Percentiles rank a stretch among this genome's conserved stretches.
Evolutionary conservation across 2,329 filamentous ascomycete species (phyloP).

Genomic region (Rutstroemia sp.): DNA sequence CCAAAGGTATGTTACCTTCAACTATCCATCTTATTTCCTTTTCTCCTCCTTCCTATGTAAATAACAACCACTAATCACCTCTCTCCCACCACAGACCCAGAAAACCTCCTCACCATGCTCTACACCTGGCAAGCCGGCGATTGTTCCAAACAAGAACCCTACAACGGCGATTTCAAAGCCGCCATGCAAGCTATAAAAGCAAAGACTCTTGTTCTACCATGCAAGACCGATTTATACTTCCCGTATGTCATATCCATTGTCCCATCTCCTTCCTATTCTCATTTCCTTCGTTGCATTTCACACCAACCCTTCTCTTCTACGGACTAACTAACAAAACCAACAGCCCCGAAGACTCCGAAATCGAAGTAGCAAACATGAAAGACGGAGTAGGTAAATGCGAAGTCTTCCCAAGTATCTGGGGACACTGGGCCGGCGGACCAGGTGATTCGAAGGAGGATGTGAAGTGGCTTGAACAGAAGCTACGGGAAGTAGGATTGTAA

Average conservation of each 20-base stretch:
- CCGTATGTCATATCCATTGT: constrained; percentile 40
- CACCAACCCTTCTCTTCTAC: neutral
- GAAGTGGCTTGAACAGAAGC: constrained; percentile 57
- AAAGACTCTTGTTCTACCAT: constrained; percentile 62
- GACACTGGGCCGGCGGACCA: constrained; percentile 61
- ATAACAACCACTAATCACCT: neutral
- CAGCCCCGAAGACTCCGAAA: constrained; percentile 68
- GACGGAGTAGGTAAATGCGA: constrained; percentile 48
- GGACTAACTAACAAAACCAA: neutral
- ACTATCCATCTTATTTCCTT: neutral
- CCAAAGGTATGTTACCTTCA: constrained; percentile 42
- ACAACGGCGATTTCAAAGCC: constrained; percentile 56
- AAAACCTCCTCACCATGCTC: constrained; percentile 68
- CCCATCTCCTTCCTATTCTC: neutral
- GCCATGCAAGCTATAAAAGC: constrained; percentile 65
- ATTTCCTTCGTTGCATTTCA: neutral
- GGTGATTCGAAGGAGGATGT: constrained; percentile 65
- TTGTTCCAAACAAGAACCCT: constrained; percentile 59
- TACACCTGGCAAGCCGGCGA: constrained; percentile 74
- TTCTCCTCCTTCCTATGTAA: no score
- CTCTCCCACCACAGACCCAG: constrained; percentile 46
- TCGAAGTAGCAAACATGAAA: constrained; percentile 59
- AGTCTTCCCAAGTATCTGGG: constrained; percentile 56
- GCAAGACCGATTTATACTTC: constrained; percentile 73
- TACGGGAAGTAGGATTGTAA: constrained; percentile 21